phyloP scores from a whole-genome alignment of 352 stramenopile species.

The Stephanocyclus meneghinianus region DNA sequence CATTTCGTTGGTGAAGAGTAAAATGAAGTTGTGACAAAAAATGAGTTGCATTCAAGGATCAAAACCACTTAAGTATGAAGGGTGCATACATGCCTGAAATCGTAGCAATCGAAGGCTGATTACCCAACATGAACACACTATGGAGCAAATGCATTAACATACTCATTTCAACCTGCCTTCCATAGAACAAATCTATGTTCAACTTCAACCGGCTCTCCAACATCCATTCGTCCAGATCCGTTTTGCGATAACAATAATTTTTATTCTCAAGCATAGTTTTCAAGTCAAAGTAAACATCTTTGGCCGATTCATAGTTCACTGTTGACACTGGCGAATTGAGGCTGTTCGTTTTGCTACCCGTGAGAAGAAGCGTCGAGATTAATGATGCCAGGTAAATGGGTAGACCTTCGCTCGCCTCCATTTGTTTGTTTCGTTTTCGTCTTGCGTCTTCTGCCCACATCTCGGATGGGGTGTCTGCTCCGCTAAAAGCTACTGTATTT shows the following conservation, averaged over 20 bases:
- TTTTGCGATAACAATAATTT: not conserved
- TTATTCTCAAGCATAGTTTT: conserved; percentile 20
- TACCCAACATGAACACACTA: not conserved
- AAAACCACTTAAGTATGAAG: not conserved
- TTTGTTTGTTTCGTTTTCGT: conserved; percentile 20
- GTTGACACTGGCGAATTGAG: not conserved
- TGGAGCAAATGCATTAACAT: conserved; percentile 40
- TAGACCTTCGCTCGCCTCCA: conserved; percentile 14
- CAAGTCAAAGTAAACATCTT: conserved; percentile 36
- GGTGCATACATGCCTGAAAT: conserved; percentile 4
- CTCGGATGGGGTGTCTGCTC: not conserved
- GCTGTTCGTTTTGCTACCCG: not conserved
- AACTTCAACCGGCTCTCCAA: conserved; percentile 11
- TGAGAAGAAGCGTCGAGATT: conserved; percentile 25
- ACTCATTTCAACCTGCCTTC: conserved; percentile 33
- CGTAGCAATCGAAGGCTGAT: conserved; percentile 28
- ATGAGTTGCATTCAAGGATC: not conserved
- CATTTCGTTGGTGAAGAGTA: no score
- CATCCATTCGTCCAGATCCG: not conserved
- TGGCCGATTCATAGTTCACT: conserved; percentile 28
- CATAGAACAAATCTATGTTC: conserved; percentile 17
- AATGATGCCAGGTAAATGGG: conserved; percentile 34
- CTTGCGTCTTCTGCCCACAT: not conserved
- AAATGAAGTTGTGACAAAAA: not conserved
- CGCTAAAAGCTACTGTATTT: not conserved